Evolutionary conservation across 177 flowering plant genomes (phyloP), one percentile per base, ranked within the genome.

Genomic region (Vitis hybrid): DNA sequence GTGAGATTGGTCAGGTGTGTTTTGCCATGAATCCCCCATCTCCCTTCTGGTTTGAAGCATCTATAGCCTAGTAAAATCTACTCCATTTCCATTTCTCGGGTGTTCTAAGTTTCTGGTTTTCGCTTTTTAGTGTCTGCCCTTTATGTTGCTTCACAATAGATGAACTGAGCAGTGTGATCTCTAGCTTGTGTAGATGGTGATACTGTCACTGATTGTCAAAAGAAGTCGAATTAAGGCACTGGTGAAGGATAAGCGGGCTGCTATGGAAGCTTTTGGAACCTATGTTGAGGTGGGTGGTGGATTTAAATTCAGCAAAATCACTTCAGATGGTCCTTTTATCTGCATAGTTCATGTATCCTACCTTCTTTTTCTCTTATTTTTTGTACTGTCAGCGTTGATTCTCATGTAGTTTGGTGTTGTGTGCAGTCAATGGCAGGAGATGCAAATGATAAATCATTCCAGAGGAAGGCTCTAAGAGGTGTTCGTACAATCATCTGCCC

Each of bases 1-100:
- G 86, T 75, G 99, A 95, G 29, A 86, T 91, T 71, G 98, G 97
- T 67, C 93, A 95, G 97, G 97, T 93, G 65, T 72, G 78, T 75
- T 51, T 59, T n/a, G 58, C 13, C 19, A 29, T 15, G 9, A 1
- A 2, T 5, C 5, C 8, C 29, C 26, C 11, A 12, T 10, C 6
- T 62, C 15, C 65, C 22, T 16, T n/a, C 16, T 62, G 4, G 14
- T 60, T 12, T 11, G 31, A 1, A 26, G 6, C 11, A 15, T 22
- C 13, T 4, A 31, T 13, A 7, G 33, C 12, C 51, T 5, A 31
- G 45, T 6, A 39, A 39, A 39, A 4, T 39, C 6, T 39, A 1
- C 8, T 1, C 45, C 9, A 26, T 39, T 39, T 10, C 29, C 33
- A 22, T 11, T 20, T 9, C 29, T 26, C 29, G 29, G 5, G 29